These are phyloP conservation scores for Botryosphaeria dothidea DNA, from an alignment of 2,329 filamentous ascomycete genomes.

Conservation along the genomic window DNA sequence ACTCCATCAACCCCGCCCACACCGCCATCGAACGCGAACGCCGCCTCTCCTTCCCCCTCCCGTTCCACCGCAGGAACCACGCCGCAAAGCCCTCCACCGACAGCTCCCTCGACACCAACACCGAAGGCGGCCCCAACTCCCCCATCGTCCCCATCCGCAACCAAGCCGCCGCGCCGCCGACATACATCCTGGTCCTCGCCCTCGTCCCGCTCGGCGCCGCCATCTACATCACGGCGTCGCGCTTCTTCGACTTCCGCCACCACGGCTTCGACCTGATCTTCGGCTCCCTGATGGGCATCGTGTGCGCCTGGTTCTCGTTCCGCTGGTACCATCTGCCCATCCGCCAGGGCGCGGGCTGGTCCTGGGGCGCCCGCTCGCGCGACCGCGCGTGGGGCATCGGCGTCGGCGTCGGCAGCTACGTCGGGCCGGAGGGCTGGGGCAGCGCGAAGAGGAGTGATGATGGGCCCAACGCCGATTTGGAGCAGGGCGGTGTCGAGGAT, in stretches of 20 bases:
- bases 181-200: slow-evolving; percentile 72
- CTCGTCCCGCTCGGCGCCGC: slow-evolving; percentile 72
- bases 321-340: slow-evolving; percentile 85
- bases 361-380: slow-evolving; percentile 76
- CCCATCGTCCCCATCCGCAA: slow-evolving; percentile 54
- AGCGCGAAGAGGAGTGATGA: slow-evolving; percentile 9
- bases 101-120: slow-evolving; percentile 16
- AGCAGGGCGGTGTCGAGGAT: background rate
- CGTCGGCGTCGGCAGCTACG: slow-evolving; percentile 55
- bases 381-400: slow-evolving; percentile 78
- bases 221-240: slow-evolving; percentile 79
- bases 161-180: slow-evolving; percentile 78
- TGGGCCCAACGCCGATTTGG: too few relatives aligned
- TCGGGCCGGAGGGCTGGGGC: slow-evolving; percentile 49
- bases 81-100: slow-evolving; percentile 24
- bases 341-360: slow-evolving; percentile 78
- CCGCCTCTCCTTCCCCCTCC: slow-evolving; percentile 25
- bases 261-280: slow-evolving; percentile 91
- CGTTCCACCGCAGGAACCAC: slow-evolving; percentile 27
- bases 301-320: slow-evolving; percentile 73
- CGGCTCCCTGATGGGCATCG: slow-evolving; percentile 75
- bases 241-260: slow-evolving; percentile 87
- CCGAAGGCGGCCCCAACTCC: slow-evolving; percentile 19
- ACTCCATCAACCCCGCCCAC: slow-evolving; percentile 51
- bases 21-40: slow-evolving; percentile 32